phyloP scores from a whole-genome alignment of 2,329 filamentous ascomycete genomes.

The Penicillium sp. region DNA sequence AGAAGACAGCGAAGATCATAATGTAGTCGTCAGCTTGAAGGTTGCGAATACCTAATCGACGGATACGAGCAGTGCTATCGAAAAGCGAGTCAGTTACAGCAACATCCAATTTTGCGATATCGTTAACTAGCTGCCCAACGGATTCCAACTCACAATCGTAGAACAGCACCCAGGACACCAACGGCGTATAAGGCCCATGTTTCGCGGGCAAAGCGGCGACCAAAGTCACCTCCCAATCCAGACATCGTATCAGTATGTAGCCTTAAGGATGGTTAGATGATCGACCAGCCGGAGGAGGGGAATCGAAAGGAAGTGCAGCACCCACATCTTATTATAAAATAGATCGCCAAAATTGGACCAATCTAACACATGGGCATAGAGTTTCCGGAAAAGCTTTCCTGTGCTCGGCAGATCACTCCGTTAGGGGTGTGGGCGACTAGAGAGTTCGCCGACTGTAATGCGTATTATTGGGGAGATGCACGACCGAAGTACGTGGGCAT shows the following conservation, averaged over 20 bases:
- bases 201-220: slow-evolving; percentile 35
- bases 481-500: not conserved
- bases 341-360: not conserved
- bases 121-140: too few species aligned
- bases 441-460: slow-evolving; percentile 17
- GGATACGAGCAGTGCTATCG: slow-evolving; percentile 42
- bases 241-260: slow-evolving; percentile 32
- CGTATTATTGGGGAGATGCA: slow-evolving; percentile 15
- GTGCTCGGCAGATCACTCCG: slow-evolving; percentile 16
- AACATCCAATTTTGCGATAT: not conserved
- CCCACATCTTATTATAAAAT: slow-evolving; percentile 24
- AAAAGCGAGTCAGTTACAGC: not conserved
- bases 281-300: slow-evolving; percentile 4
- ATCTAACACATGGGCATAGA: slow-evolving; percentile 9
- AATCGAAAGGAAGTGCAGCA: slow-evolving; percentile 6
- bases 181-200: slow-evolving; percentile 49
- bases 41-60: slow-evolving; percentile 51
- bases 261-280: slow-evolving; percentile 17
- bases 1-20: slow-evolving; percentile 59
- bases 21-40: slow-evolving; percentile 61
- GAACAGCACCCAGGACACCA: slow-evolving; percentile 40
- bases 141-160: slow-evolving; percentile 46
- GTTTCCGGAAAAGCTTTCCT: slow-evolving; percentile 18
- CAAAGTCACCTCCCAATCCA: slow-evolving; percentile 33
- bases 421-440: slow-evolving; percentile 7